Conservation (phyloP, 768 basidiomycete species). For the Russula vinacea region DNA sequence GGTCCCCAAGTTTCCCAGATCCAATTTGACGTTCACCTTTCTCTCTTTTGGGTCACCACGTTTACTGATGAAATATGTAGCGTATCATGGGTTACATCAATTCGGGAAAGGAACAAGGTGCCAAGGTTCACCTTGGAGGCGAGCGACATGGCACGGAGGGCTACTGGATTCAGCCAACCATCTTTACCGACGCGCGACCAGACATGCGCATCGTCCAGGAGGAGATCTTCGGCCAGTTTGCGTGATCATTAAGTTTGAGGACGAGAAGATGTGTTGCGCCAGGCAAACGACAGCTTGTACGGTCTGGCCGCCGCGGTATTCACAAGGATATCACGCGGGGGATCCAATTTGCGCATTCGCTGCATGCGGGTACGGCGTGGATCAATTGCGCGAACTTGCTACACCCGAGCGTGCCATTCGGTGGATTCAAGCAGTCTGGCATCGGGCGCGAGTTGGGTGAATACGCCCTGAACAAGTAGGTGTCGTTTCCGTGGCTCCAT, state of each 20-base stretch:
- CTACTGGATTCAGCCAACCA: slow-evolving; percentile 60
- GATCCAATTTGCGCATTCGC: slow-evolving; percentile 62
- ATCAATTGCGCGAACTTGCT: slow-evolving; percentile 44
- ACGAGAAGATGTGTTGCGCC: slow-evolving; percentile 58
- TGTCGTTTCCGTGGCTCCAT: not conserved
- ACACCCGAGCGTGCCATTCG: slow-evolving; percentile 54
- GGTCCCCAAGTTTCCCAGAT: slow-evolving; percentile 77
- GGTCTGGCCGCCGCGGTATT: slow-evolving; percentile 89
- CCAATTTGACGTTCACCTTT: slow-evolving; percentile 62
- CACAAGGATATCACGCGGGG: slow-evolving; percentile 76
- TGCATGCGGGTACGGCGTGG: slow-evolving; percentile 84
- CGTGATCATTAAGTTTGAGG: slow-evolving; percentile 63
- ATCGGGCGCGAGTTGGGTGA: slow-evolving; percentile 62
- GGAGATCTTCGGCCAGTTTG: slow-evolving; percentile 69
- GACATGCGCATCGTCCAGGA: slow-evolving; percentile 58
- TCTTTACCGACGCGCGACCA: slow-evolving; percentile 54
- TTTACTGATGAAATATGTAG: slow-evolving; percentile 34
- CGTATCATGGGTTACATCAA: slow-evolving; percentile 62
- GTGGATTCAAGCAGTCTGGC: slow-evolving; percentile 70
- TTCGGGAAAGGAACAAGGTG: slow-evolving; percentile 56
- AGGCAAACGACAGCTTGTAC: slow-evolving; percentile 85
- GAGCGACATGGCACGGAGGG: slow-evolving; percentile 53
- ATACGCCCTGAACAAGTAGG: slow-evolving; percentile 43
- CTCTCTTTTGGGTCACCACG: not conserved
- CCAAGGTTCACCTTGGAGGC: slow-evolving; percentile 56